Base-by-base conservation (phyloP, 140 eudicot species). In the Flaveria floridana region DNA sequence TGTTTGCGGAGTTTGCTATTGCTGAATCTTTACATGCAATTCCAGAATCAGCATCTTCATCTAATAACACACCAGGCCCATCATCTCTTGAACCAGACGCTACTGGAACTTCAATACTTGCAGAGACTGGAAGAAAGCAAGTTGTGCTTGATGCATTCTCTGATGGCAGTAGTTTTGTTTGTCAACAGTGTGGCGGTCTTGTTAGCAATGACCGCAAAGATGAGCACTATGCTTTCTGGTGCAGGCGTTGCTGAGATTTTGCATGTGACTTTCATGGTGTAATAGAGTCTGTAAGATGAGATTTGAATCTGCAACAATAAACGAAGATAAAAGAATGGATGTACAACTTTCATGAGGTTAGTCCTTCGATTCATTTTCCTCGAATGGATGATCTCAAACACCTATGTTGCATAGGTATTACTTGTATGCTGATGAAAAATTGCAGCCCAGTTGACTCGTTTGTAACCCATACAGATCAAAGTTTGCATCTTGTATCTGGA, bases 91-190 rank as follows among this genome's bases (percentile, higher is more conserved):
- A 83, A 57, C 74, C 83, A 16, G 95, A 88, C 59, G 82, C 83
- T 41, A 72, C 65, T 11, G 88, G 84, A 68, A 80, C 80, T 75
- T 88, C 94, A 2, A 90, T 93, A 56, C 89, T 93, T 51, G 91
- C 91, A 2, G 96, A 93, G 75, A 79, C 85, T 0, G 98, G 97
- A 20, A 76, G 91, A 76, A 87, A 85, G 70, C 94, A 93, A 61
- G 57, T 93, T 3, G 87, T 88, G 85, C 7, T 93, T 64, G 98
- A 90, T 66, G 98, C 98, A 0, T 90, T 83, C 72, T 79, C 91
- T 15, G 98, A 93, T 78, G 97, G 97, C 2, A 90, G 94, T 80
- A 93, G 97, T 80, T 93, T 93, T 77, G 87, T 90, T 25, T 93
- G 98, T 83, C 76, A 79, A 67, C 87, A 86, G 67, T 93, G 98